phyloP scores from a whole-genome alignment of 495 filamentous ascomycete species.

The Durotheca rogersii region DNA sequence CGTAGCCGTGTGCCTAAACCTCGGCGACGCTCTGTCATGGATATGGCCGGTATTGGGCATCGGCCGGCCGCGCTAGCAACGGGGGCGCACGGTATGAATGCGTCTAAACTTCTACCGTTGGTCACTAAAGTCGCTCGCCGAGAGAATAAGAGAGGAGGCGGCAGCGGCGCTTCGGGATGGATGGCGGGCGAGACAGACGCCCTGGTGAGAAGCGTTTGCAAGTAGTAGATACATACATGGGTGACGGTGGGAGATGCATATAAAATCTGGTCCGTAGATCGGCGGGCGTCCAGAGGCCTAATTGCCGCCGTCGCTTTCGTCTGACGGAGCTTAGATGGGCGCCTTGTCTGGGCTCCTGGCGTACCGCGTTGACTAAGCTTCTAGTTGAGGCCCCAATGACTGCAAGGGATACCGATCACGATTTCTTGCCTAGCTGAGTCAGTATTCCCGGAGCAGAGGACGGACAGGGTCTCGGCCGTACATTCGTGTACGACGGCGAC shows the following conservation, averaged over 20 bases:
- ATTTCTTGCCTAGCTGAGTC: conserved; percentile 18
- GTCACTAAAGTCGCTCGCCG: conserved; percentile 5
- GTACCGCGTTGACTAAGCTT: conserved; percentile 2
- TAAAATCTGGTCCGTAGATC: too few relatives aligned
- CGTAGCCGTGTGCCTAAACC: not conserved
- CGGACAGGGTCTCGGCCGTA: conserved; percentile 35
- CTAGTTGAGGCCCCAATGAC: not conserved
- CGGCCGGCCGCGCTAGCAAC: conserved; percentile 6
- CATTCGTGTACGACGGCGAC: conserved; percentile 15
- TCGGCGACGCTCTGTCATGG: not conserved
- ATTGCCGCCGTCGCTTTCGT: too few relatives aligned
- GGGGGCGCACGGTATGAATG: not conserved
- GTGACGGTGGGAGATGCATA: conserved; percentile 6
- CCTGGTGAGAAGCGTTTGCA: too few relatives aligned
- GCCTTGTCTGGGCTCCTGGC: conserved; percentile 14
- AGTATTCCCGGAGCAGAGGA: conserved; percentile 27
- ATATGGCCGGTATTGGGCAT: conserved; percentile 5
- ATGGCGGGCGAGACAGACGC: conserved; percentile 14
- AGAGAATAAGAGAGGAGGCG: conserved; percentile 1
- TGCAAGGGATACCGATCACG: not conserved
- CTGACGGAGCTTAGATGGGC: too few relatives aligned
- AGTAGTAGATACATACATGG: too few relatives aligned
- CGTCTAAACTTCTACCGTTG: conserved; percentile 5
- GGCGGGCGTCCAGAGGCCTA: too few relatives aligned
- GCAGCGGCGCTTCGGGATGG: conserved; percentile 8